Base-by-base conservation (phyloP, 2,329 filamentous ascomycete species). In the Fusarium coffeatum region DNA sequence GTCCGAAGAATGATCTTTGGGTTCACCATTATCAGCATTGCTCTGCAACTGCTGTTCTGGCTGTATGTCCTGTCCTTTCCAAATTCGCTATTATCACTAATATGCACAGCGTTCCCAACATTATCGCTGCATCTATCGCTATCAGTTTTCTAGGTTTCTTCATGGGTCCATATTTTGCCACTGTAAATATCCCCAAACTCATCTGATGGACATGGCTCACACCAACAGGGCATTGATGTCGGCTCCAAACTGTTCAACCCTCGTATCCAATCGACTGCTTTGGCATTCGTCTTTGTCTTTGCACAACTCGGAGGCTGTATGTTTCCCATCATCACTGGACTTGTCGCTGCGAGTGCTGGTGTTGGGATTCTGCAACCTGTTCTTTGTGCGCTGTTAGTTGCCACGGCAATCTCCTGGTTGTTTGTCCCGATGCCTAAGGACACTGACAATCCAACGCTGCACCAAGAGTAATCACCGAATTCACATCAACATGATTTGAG, bases 11-110 rank as follows among this genome's bases (percentile, higher is more conserved):
- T 90, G 86, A 76, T 89, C 1, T 78, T 88, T 3, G 43, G 85
- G 0, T 91, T 89, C 53, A 82, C 82, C 28, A 72, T 84, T 4
- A 61, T 88, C 0, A 84, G 85, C 55, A 78, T 90, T 1, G 85
- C 75, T 0, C 74, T 90, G 2, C 87, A 90, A 67, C 72, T 90
- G 10, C 77, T 89, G 0, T 90, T 90, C 53, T 90, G 88, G 88
- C 78, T 88, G 76, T 87, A 55, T 69, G 80, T 78, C 13, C 1
- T 7, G 6, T 2, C 6, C 5, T 23, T 1, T 7, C 8, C 0
- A 12, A 16, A n/a, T 13, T 43, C 1, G 3, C 16, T 10, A 18
- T 7, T 1, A 4, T 9, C 7, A 23, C 64, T 76, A 15, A 76
- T 42, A 6, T 4, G 2, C 6, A 0, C 7, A 82, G 80, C 3